Evolutionary conservation across 116 monocot genomes (phyloP), one percentile per base, ranked within the genome.

Genomic region (Dioscorea cayenensis): DNA sequence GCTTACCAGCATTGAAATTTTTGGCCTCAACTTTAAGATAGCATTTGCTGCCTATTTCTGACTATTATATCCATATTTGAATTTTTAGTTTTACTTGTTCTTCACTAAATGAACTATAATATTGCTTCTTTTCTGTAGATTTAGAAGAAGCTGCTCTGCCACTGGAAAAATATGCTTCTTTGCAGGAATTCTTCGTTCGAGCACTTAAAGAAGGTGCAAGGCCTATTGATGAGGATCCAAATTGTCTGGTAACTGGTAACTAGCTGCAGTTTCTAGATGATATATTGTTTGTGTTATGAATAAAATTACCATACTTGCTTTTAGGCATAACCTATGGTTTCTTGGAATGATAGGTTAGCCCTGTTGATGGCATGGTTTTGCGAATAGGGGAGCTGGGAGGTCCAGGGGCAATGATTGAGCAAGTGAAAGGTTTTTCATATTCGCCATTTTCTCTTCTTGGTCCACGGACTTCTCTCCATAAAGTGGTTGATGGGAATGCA

Each of bases 221-320:
- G 73, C 82, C 90, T 73, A 80, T 92, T 64, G 79, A 96, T 64
- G 48, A 64, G 60, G 84, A 96, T 72, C 84, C 86, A 67, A 88
- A 96, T 71, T 92, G 90, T 79, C 90, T 96, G 92, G 95, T 95
- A 92, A 92, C 87, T 82, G 90, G 90, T 96, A 92, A 92, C 90
- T 79, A 70, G 29, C 77, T 79, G 11, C 36, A 59, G 80, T 19
- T 79, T 70, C 17, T 73, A 61, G 49, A 59, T 49, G 18, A 68
- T 19, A 22, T 68, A n/a, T n/a, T n/a, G n/a, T n/a, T n/a, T 68
- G 16, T 22, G 7, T 64, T 38, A 64, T 43, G 25, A 22, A 1
- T 64, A 28, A 28, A 9, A 63, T 50, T 76, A 55, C 9, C 62
- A 8, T 3, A 27, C 1, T 11, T 49, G 35, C n/a, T 63, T 78